phyloP scores from a whole-genome alignment of 129 eudicot species.

The Tanacetum coccineum region DNA sequence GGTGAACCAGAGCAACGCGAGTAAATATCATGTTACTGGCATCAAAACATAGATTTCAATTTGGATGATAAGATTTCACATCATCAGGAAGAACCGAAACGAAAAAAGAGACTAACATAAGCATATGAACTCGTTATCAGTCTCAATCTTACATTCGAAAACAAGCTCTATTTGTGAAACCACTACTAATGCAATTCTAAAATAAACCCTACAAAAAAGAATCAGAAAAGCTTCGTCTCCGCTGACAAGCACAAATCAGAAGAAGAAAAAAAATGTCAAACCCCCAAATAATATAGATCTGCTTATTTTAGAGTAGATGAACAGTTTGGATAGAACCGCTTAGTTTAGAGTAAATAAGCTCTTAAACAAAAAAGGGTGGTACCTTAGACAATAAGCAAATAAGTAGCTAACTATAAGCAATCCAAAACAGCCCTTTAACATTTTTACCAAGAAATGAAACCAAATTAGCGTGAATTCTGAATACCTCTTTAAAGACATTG shows the following conservation, averaged over 20 bases:
- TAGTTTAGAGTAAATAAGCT: no score
- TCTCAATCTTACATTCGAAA: slow-evolving; percentile 21
- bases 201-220: slow-evolving; percentile 14
- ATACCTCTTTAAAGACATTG: slow-evolving; percentile 77
- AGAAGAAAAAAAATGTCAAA: no score
- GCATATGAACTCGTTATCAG: slow-evolving; percentile 24
- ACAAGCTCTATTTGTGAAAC: slow-evolving; percentile 20
- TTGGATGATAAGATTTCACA: not conserved
- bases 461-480: not conserved
- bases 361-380: no score
- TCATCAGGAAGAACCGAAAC: not conserved
- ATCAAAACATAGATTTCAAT: no score
- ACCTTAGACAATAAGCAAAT: no score
- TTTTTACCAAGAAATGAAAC: not conserved
- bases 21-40: no score
- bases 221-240: slow-evolving; percentile 3
- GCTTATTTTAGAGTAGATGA: no score
- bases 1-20: no score
- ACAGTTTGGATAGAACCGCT: no score
- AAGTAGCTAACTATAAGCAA: no score
- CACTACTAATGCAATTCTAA: not conserved
- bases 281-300: no score
- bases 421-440: not conserved
- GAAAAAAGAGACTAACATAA: not conserved
- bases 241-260: no score